These are phyloP conservation scores for Lactarius sanguifluus DNA, from an alignment of 768 basidiomycete genomes.

Conservation along the genomic window DNA sequence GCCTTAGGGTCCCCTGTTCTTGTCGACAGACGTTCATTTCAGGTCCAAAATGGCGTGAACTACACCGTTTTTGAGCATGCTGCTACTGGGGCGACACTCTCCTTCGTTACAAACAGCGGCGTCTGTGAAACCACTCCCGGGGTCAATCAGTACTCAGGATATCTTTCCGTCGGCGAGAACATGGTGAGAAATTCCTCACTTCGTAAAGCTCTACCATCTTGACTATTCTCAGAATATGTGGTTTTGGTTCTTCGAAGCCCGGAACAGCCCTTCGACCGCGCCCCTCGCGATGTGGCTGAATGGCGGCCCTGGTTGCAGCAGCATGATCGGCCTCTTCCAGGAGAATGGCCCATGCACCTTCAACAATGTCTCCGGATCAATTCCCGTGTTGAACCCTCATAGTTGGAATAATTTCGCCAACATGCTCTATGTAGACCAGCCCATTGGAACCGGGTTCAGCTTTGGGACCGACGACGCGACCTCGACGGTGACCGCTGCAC, in stretches of 20 bases:
- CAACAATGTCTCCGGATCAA: constrained; percentile 6
- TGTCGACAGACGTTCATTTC: constrained; percentile 7
- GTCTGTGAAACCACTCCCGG: not conserved
- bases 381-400: constrained; percentile 15
- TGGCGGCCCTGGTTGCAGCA: constrained; percentile 1
- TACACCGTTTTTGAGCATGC: constrained; percentile 8
- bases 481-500: not conserved
- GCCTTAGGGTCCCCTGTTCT: not conserved
- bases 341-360: constrained; percentile 24
- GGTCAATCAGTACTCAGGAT: constrained; percentile 4
- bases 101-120: not conserved
- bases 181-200: not conserved
- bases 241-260: constrained; percentile 16
- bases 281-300: constrained; percentile 13
- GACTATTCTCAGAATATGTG: constrained; percentile 6
- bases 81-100: not conserved
- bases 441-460: constrained; percentile 4
- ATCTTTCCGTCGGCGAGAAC: not conserved
- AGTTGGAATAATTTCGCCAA: constrained; percentile 24
- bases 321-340: constrained; percentile 11
- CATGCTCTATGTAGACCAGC: constrained; percentile 28
- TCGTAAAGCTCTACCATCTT: not conserved
- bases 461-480: not conserved
- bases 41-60: not conserved
- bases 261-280: not conserved